Evolutionary conservation across 148 eudicot species (phyloP), one percentile per base, ranked within the genome.

Genomic region (Polygonum maritimum): DNA sequence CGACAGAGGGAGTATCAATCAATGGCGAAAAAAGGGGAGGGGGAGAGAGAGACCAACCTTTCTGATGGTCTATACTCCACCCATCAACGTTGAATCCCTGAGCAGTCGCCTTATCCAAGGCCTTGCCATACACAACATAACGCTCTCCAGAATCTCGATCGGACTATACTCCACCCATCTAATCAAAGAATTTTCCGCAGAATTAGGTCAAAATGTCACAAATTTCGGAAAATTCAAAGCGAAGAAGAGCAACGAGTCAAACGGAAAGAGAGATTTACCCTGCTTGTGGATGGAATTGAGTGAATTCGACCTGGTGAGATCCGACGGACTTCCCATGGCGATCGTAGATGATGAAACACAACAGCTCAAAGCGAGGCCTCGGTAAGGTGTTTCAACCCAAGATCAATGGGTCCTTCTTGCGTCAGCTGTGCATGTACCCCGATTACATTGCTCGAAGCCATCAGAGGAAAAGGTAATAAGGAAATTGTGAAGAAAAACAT

Each of bases 151-250:
- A 67, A 96, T 96, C 88, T 96, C 99, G 97, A 92, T 79, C n/a
- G 99, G 98, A 86, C 92, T 89, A 79, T 96, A 97, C 79, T 96
- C 99, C 71, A 96, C 98, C 99, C 99, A 96, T 77, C 99, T 96
- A 41, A 44, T 15, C 52, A 76, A 14, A 44, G n/a, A 33, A 79
- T 58, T 31, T 31, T 1, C 36, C 69, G 44, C 71, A 67, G 44
- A 72, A 41, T 72, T 48, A 72, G 75, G 52, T 5, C 51, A 54
- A 72, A 26, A 19, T 15, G 45, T 48, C 26, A 44, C 33, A 72
- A 44, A 12, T 15, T 31, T 15, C 5, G 47, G 40, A 36, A 76
- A 44, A 57, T 55, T 35, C 16, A 35, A 44, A 48, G 18, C 16
- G 44, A 72, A 19, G 10, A 12, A 26, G 38, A 57, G 16, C 8